phyloP scores from a whole-genome alignment of 1,284 basidiomycete species.

The Phenoliferia sp. region DNA sequence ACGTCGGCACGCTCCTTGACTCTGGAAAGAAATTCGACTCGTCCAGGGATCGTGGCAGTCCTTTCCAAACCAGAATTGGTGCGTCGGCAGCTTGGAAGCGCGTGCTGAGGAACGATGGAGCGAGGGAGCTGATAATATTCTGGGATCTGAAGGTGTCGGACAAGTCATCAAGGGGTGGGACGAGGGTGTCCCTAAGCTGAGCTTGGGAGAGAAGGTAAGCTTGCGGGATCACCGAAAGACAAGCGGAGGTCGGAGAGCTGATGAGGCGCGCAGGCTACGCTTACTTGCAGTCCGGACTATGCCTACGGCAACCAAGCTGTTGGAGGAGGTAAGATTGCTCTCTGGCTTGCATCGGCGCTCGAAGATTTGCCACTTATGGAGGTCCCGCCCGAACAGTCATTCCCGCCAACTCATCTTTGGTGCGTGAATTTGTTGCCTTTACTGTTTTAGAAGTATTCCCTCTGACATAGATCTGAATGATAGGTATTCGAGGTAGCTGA shows the following conservation, averaged over 20 bases:
- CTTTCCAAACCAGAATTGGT: slow-evolving; percentile 36
- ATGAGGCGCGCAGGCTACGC: slow-evolving; percentile 14
- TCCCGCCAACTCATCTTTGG: slow-evolving; percentile 38
- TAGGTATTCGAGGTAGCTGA: too few species aligned
- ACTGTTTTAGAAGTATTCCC: not conserved
- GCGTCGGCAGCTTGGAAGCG: not conserved
- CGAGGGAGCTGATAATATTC: not conserved
- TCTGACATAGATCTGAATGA: too few species aligned
- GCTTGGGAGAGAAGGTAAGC: slow-evolving; percentile 42
- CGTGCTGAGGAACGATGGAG: too few species aligned
- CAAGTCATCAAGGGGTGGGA: slow-evolving; percentile 42
- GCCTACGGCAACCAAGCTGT: slow-evolving; percentile 38
- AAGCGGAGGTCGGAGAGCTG: not conserved
- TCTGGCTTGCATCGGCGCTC: not conserved
- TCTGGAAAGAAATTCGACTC: slow-evolving; percentile 38
- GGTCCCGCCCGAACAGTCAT: slow-evolving; percentile 38
- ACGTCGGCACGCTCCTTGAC: slow-evolving; percentile 19
- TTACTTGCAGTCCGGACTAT: slow-evolving; percentile 42
- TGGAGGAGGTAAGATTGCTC: not conserved
- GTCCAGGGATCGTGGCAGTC: slow-evolving; percentile 41
- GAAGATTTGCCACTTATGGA: not conserved
- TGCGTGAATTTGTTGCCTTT: slow-evolving; percentile 17
- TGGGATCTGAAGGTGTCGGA: slow-evolving; percentile 32
- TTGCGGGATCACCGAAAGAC: not conserved
- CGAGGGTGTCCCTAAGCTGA: slow-evolving; percentile 45